These are phyloP conservation scores for Fusarium albidum DNA, from an alignment of 2,329 filamentous ascomycete genomes.

Conservation along the genomic window DNA sequence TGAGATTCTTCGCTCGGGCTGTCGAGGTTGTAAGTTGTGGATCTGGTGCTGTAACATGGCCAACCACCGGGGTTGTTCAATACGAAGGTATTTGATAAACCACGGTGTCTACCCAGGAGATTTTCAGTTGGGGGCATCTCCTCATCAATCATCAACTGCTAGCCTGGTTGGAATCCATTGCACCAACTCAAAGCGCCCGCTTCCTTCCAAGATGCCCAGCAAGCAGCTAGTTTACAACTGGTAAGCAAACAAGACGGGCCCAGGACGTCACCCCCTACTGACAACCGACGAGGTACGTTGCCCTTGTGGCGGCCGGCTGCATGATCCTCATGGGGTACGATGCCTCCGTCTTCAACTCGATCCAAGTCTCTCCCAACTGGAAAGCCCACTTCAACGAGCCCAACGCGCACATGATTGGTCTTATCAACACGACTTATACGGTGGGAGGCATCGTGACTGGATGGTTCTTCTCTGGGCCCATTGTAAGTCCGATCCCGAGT, in stretches of 20 bases:
- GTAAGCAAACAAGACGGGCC: not conserved
- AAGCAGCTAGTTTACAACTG: not conserved
- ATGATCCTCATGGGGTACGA: conserved; percentile 79
- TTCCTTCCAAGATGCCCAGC: not conserved
- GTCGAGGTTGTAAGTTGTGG: too few relatives aligned
- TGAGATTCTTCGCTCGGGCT: too few relatives aligned
- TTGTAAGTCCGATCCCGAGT: not conserved
- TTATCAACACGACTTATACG: conserved; percentile 71
- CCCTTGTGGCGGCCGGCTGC: conserved; percentile 66
- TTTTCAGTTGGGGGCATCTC: too few relatives aligned
- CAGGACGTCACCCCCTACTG: not conserved
- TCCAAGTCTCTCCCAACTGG: conserved; percentile 72
- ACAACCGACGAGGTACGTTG: conserved; percentile 1
- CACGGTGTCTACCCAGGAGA: too few relatives aligned
- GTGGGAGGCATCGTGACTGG: conserved; percentile 73
- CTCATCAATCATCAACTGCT: too few relatives aligned
- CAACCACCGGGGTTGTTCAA: too few relatives aligned
- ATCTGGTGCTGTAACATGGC: too few relatives aligned
- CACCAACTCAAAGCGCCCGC: too few relatives aligned
- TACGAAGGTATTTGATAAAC: too few relatives aligned
- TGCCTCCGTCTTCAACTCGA: conserved; percentile 74
- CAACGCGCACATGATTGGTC: conserved; percentile 50
- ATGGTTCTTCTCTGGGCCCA: conserved; percentile 56
- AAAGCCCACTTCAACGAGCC: conserved; percentile 61
- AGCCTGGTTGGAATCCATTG: too few relatives aligned